phyloP scores from a whole-genome alignment of 169 alveolate species.

The Eimeria acervulina region DNA sequence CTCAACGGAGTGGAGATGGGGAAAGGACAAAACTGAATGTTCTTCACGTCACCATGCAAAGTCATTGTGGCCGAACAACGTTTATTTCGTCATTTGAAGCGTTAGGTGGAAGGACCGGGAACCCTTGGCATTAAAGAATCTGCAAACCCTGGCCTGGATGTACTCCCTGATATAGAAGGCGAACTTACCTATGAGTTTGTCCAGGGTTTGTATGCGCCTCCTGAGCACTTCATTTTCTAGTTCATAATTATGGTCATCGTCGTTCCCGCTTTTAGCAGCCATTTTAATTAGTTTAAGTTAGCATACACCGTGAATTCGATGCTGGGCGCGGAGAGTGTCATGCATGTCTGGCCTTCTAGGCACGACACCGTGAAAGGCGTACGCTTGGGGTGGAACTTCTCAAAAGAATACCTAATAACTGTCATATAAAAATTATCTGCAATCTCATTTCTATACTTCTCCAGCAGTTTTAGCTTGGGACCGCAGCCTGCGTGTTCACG shows the following conservation, averaged over 20 bases:
- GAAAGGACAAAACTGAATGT: not conserved
- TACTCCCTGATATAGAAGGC: not conserved
- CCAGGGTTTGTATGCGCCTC: constrained; percentile 77
- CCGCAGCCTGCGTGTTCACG: not conserved
- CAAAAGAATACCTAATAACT: not conserved
- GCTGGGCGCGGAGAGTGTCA: not conserved
- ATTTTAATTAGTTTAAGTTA: not conserved
- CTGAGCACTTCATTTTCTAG: constrained; percentile 79
- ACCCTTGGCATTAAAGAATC: not conserved
- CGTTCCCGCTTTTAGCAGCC: constrained; percentile 65
- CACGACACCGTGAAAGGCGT: not conserved
- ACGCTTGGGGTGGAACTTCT: not conserved
- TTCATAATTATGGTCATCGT: constrained; percentile 75
- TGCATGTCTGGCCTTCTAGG: not conserved
- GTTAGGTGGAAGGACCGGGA: not conserved
- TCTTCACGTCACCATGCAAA: not conserved
- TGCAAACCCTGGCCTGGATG: not conserved
- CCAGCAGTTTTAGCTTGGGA: not conserved
- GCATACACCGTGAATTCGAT: not conserved
- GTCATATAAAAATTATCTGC: not conserved
- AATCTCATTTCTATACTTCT: not conserved
- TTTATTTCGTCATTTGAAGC: not conserved
- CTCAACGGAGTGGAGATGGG: not conserved
- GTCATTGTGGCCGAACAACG: not conserved
- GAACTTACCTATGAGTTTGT: constrained; percentile 74